Evolutionary conservation across 2,329 filamentous ascomycete species (phyloP), one percentile per base, ranked within the genome.

Genomic region (Amphichorda felina): DNA sequence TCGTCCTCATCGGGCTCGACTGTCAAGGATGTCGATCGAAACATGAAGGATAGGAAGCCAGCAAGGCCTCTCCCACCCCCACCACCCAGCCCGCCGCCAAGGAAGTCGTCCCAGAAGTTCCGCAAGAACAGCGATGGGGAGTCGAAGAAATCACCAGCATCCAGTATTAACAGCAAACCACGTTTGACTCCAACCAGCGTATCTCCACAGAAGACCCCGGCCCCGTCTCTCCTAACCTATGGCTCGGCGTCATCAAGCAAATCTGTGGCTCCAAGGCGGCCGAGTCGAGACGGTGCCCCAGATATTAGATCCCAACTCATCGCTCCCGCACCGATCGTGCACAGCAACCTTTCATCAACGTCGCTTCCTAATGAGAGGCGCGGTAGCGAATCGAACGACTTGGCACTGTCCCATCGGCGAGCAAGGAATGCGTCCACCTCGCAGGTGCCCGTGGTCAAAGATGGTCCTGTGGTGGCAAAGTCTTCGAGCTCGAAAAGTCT

Each of bases 1-100:
- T 86, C 81, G 1, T 85, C 81, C 0, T 85, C 81, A 0, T 83
- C 79, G 5, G 74, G 71, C 40, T 83, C 79, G 6, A 83, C 78
- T 2, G 70, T 82, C 8, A 68, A 75, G 24, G 68, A 61, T 13
- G 66, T 63, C 17, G 64, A 64, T 10, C 64, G 53, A 41, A 48
- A 42, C 15, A 41, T 40, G 15, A 66, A 54, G 41, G 63, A 53
- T 15, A 64, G 60, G 46, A 61, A 59, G 38, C 56, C 40, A 4
- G 38, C 56, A 33, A 66, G 61, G 46, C 52, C 55, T 15, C 47
- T 69, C 4, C 56, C 63, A n/a, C 60, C 64, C 2, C 56, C 63
- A 6, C 67, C 74, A 9, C 72, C 70, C 9, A 82, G 69, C 38
- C 75, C 76, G 9, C 73, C 75, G 3, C 70, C 72, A 3, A 68